Percentiles rank a stretch among this genome's conserved stretches.
These are phyloP conservation scores for Sanghuangporus weigelae DNA, from an alignment of 1,284 basidiomycete species.

Conservation along the genomic window DNA sequence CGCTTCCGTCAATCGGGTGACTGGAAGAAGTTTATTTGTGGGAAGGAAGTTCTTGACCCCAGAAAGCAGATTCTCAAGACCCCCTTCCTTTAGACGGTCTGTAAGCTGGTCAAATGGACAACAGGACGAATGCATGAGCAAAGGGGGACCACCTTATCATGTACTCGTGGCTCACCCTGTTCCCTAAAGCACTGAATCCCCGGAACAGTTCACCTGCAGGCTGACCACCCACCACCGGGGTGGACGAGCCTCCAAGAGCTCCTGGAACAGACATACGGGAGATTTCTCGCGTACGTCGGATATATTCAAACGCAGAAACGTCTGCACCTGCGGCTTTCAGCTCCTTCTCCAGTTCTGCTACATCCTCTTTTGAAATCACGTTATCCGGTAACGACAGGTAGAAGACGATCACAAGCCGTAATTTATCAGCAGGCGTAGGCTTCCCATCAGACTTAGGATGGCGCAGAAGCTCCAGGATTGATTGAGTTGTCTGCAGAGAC, in stretches of 20 bases:
- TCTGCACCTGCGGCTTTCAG: constrained; percentile 78
- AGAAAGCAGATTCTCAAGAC: constrained; percentile 92
- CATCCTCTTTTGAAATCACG: constrained; percentile 78
- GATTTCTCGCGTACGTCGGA: constrained; percentile 88
- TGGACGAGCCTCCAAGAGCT: constrained; percentile 55
- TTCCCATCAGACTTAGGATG: constrained; percentile 57
- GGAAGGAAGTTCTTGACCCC: constrained; percentile 99
- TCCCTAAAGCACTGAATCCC: constrained; percentile 91
- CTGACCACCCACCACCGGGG: constrained; percentile 69
- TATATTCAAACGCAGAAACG: constrained; percentile 86
- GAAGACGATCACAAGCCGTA: constrained; percentile 91
- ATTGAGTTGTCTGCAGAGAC: constrained; percentile 57
- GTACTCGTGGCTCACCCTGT: constrained; percentile 53
- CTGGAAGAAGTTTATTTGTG: constrained; percentile 88
- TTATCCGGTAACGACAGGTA: constrained; percentile 86
- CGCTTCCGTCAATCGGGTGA: constrained; percentile 91
- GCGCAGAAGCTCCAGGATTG: constrained; percentile 80
- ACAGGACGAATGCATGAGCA: not conserved
- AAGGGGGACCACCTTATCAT: not conserved
- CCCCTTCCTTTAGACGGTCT: constrained; percentile 90
- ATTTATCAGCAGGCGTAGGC: constrained; percentile 80
- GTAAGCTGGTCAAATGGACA: constrained; percentile 56
- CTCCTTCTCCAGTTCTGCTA: constrained; percentile 84
- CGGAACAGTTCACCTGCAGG: constrained; percentile 78
- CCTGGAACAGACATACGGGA: constrained; percentile 64